Evolutionary conservation across 139 green algal species (phyloP), one percentile per base, ranked within the genome.

Genomic region (Closterium sp.): DNA sequence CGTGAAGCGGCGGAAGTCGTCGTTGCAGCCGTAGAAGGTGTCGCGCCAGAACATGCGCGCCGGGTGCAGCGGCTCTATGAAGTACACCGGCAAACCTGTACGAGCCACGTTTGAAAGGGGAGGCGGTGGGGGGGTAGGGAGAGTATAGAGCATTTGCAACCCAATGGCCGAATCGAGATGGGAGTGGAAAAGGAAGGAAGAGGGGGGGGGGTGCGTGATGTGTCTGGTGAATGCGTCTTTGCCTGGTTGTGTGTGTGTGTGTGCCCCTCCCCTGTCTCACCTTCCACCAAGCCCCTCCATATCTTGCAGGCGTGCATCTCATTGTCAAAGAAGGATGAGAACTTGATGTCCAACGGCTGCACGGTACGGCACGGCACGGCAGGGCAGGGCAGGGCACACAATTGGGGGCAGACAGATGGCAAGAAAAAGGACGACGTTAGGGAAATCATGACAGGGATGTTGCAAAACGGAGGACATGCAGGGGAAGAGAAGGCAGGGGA

Each of bases 1-100:
- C 85, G 92, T 95, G 90, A 96, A 96, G 55, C 93, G 88, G n/a
- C 85, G 34, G n/a, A 88, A 95, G 90, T 96, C 95, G 85, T 95
- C 95, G 33, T 93, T 88, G 33, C 89, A 25, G 9, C 90, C 92
- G 88, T 96, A 96, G 64, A 95, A 95, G 3, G 89, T 30, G 64
- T 87, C 85, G 10, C 64, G 85, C 34, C 64, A 87, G 89, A 96
- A 96, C 66, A 95, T 92, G 43, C 94, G 87, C 87, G 93, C 94
- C n/a, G 84, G 30, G 19, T 94, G 92, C 35, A 92, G 92, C 33
- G 94, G 93, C 35, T 96, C 91, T 35, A 96, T 91, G 88, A 96
- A 96, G 86, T 94, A 95, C 32, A 96, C 93, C 34, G 89, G 93
- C 87, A 97, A 66, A 30, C 94, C 96, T 94, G 92, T 33, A 76